Evolutionary conservation across 345 rosid species (phyloP).

Genomic region (Raphanus raphanistrum): DNA sequence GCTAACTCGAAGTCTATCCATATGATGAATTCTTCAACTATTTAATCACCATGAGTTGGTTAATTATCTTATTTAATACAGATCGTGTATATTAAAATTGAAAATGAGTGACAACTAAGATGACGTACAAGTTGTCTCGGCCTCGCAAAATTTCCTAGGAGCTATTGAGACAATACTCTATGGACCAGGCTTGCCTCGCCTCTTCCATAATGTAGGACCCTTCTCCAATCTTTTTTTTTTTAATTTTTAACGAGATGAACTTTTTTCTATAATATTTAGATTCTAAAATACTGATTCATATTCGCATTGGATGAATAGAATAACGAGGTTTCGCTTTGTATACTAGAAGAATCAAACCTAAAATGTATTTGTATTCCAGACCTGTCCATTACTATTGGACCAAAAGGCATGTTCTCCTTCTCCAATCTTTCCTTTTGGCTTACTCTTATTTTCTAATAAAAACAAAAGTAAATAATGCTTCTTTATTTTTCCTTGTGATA

Average conservation of each 20-base stretch:
- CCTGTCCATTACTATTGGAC: too few species aligned
- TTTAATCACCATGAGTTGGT: background rate
- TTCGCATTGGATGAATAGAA: too few species aligned
- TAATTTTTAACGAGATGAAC: too few species aligned
- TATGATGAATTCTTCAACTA: background rate
- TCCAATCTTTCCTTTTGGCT: conserved; percentile 8
- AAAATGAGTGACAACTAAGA: conserved; percentile 29
- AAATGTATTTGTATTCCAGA: too few species aligned
- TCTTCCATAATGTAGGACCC: conserved; percentile 38
- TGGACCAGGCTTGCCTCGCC: conserved; percentile 31
- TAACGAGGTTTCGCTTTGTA: too few species aligned
- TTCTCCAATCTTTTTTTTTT: background rate
- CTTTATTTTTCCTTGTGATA: background rate
- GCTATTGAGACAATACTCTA: conserved; percentile 21
- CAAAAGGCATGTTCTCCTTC: background rate
- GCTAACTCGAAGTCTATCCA: too few species aligned
- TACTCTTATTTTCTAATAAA: conserved; percentile 15
- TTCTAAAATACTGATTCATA: too few species aligned
- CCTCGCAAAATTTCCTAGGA: conserved; percentile 17
- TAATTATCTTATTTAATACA: background rate
- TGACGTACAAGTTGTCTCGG: conserved; percentile 26
- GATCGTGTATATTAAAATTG: background rate
- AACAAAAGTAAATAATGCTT: background rate
- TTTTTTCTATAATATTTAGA: too few species aligned
- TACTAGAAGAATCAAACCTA: too few species aligned